Evolutionary conservation across 139 green algal genomes (phyloP).

Genomic region (Mesotaenium endlicherianum): DNA sequence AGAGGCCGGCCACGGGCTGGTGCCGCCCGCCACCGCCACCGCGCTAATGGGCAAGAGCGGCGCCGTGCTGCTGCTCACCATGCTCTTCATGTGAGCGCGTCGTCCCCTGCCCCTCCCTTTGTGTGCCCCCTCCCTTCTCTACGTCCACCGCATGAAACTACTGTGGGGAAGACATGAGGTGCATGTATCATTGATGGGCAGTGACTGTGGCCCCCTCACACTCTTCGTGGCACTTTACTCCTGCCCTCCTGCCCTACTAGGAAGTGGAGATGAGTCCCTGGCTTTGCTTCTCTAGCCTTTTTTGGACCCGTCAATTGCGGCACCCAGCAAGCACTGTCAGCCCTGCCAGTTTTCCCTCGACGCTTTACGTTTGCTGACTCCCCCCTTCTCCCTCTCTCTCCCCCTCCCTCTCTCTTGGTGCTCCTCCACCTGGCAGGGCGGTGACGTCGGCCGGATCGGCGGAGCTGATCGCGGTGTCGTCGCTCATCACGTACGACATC

Average conservation of each 20-base stretch:
- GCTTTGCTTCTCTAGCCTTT: no score
- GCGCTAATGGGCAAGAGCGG: constrained; percentile 81
- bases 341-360: no score
- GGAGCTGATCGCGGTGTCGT: constrained; percentile 86
- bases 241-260: no score
- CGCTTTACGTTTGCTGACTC: no score
- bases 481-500: constrained; percentile 78
- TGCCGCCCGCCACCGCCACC: constrained; percentile 77
- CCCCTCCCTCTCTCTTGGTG: neutral
- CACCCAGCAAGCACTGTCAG: no score
- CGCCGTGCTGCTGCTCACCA: constrained; percentile 75
- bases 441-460: constrained; percentile 81
- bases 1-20: constrained; percentile 75
- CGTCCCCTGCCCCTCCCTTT: neutral
- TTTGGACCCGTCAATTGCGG: no score
- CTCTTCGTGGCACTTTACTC: no score
- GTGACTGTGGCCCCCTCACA: no score
- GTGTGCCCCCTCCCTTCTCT: neutral
- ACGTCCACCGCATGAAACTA: no score
- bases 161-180: no score
- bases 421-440: constrained; percentile 60
- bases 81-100: constrained; percentile 65
- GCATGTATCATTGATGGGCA: no score
- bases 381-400: neutral
- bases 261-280: no score